Conservation (phyloP, 208 protist species). For the Wallacemonas rigidus region DNA sequence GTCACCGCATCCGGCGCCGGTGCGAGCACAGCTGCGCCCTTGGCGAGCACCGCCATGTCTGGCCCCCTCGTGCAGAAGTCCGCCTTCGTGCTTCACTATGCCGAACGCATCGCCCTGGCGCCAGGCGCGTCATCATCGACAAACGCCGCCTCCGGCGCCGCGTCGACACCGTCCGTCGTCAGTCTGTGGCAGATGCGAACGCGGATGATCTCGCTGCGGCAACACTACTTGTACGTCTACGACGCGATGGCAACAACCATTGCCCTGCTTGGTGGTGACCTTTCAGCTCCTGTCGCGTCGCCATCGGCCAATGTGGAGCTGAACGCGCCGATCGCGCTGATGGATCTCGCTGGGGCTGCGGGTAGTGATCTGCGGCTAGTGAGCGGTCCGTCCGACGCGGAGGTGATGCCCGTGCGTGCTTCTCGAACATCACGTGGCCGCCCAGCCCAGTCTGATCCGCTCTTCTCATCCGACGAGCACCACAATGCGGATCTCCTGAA, state of each 20-base stretch:
- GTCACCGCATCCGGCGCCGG: too few species aligned
- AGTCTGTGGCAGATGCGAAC: slow-evolving; percentile 60
- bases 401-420: slow-evolving; percentile 33
- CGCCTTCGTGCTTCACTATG: slow-evolving; percentile 52
- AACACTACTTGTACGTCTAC: slow-evolving; percentile 61
- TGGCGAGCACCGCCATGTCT: not conserved
- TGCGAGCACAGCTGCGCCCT: not conserved
- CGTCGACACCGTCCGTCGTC: slow-evolving; percentile 8
- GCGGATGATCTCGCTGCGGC: slow-evolving; percentile 38
- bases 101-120: slow-evolving; percentile 24
- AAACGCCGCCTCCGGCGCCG: not conserved
- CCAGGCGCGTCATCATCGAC: not conserved
- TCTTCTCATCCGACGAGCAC: slow-evolving; percentile 10
- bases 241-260: slow-evolving; percentile 46
- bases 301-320: slow-evolving; percentile 17
- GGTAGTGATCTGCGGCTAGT: slow-evolving; percentile 35
- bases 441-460: not conserved
- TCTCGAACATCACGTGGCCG: slow-evolving; percentile 21
- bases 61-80: slow-evolving; percentile 30
- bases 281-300: slow-evolving; percentile 16
- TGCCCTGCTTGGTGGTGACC: slow-evolving; percentile 34
- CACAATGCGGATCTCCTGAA: slow-evolving; percentile 17
- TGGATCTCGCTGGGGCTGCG: slow-evolving; percentile 26
- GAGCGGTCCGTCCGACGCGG: slow-evolving; percentile 40
- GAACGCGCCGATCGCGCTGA: slow-evolving; percentile 47